Conservation (phyloP, 352 stramenopile species). For the Phytophthora megakarya region DNA sequence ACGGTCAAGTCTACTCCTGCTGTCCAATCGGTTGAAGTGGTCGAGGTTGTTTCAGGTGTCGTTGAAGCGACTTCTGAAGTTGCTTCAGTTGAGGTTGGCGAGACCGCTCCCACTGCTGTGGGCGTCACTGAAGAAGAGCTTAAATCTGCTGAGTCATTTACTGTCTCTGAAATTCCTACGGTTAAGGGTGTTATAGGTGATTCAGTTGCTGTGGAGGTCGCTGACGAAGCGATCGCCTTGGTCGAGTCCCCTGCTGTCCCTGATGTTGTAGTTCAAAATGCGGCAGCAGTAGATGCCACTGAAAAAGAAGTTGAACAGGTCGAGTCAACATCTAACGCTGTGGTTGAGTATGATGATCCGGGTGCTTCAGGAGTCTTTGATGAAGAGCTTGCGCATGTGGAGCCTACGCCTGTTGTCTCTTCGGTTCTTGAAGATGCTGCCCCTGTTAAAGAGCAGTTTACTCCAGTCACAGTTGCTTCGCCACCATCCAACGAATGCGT, state of each 20-base stretch:
- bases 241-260: background rate
- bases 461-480: background rate
- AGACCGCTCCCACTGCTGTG: too few relatives aligned
- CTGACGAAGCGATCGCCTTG: too few relatives aligned
- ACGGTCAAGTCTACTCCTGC: too few relatives aligned
- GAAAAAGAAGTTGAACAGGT: background rate
- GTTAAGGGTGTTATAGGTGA: background rate
- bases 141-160: background rate
- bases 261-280: too few relatives aligned
- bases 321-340: background rate
- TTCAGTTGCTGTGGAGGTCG: background rate
- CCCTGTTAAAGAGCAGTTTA: background rate
- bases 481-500: background rate
- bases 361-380: background rate
- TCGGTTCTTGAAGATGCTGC: background rate
- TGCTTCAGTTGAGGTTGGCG: too few relatives aligned
- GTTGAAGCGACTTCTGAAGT: too few relatives aligned
- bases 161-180: background rate
- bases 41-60: too few relatives aligned
- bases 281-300: too few relatives aligned
- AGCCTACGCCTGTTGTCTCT: background rate
- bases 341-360: background rate
- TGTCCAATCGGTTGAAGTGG: too few relatives aligned
- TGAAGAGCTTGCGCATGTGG: background rate
- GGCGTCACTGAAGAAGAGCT: background rate